Percentiles rank a stretch among this genome's conserved stretches.
phyloP scores from a whole-genome alignment of 352 stramenopile species.

The Pythium insidiosum region DNA sequence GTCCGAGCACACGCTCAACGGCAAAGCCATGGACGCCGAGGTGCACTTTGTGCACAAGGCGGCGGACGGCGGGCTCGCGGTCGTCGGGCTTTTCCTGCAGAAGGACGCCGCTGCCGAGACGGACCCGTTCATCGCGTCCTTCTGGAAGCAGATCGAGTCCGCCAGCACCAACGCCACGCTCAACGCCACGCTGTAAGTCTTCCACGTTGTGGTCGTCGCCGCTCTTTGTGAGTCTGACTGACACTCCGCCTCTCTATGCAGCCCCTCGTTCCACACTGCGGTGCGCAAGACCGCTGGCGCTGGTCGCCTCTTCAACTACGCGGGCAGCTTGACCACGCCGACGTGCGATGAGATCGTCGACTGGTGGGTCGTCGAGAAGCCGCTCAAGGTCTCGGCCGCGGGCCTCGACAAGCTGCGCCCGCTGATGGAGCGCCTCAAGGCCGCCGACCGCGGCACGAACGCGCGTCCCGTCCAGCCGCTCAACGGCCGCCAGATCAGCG shows the following conservation, averaged over 20 bases:
- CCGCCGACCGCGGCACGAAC: constrained; percentile 7
- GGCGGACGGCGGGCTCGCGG: too few species aligned
- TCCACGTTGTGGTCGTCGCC: background rate
- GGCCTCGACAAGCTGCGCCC: constrained; percentile 23
- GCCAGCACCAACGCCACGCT: constrained; percentile 9
- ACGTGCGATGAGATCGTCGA: constrained; percentile 40
- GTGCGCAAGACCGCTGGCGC: constrained; percentile 1
- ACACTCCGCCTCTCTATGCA: background rate
- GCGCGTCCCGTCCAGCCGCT: constrained; percentile 15
- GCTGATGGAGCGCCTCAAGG: constrained; percentile 9
- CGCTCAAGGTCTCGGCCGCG: constrained; percentile 27
- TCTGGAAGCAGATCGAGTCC: constrained; percentile 24
- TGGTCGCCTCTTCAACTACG: constrained; percentile 46
- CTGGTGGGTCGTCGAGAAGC: constrained; percentile 55
- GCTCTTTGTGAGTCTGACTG: background rate
- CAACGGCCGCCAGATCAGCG: constrained; percentile 9
- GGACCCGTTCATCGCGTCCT: constrained; percentile 17
- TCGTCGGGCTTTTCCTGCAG: constrained; percentile 7
- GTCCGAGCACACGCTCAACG: constrained; percentile 33
- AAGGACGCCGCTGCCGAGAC: constrained; percentile 4
- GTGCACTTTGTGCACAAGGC: constrained; percentile 36
- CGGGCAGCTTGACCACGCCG: constrained; percentile 54
- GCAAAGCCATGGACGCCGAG: constrained; percentile 23
- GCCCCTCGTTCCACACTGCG: background rate
- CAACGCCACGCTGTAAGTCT: background rate